phyloP scores from a whole-genome alignment of 257 asterid species.

The Nicotiana obtusifolia region DNA sequence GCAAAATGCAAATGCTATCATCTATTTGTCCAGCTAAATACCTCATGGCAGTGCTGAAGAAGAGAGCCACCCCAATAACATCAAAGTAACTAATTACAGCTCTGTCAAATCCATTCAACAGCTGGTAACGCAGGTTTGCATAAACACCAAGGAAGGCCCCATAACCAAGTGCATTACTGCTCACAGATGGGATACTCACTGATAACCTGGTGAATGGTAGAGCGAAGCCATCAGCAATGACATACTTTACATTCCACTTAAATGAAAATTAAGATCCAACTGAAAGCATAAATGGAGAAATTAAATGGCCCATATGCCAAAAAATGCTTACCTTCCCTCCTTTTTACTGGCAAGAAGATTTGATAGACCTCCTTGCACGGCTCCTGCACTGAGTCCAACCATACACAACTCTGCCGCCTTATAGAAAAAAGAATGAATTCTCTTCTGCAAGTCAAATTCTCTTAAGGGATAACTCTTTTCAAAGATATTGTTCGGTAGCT shows the following conservation, averaged over 20 bases:
- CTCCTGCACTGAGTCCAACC: slow-evolving; percentile 92
- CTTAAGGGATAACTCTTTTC: slow-evolving; percentile 85
- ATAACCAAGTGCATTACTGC: slow-evolving; percentile 87
- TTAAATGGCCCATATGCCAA: background rate
- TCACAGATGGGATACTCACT: slow-evolving; percentile 74
- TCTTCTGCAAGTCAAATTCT: slow-evolving; percentile 85
- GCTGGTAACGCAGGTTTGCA: slow-evolving; percentile 88
- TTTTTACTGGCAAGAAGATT: slow-evolving; percentile 73
- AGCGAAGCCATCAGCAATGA: background rate
- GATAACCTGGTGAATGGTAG: slow-evolving; percentile 48
- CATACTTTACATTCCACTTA: background rate
- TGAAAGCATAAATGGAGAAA: background rate
- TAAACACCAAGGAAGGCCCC: slow-evolving; percentile 96
- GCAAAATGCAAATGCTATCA: background rate
- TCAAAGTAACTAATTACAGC: slow-evolving; percentile 65
- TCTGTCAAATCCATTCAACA: slow-evolving; percentile 83
- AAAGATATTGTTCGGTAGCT: slow-evolving; percentile 92
- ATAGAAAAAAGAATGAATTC: slow-evolving; percentile 77
- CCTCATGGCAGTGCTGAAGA: slow-evolving; percentile 86
- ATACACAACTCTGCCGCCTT: slow-evolving; percentile 91
- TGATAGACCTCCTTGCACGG: slow-evolving; percentile 84
- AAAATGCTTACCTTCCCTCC: slow-evolving; percentile 67
- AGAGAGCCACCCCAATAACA: slow-evolving; percentile 81
- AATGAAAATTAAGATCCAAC: background rate
- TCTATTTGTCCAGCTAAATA: slow-evolving; percentile 15